Conservation (phyloP, 2,329 filamentous ascomycete species). For the Trichoderma koningiopsis region DNA sequence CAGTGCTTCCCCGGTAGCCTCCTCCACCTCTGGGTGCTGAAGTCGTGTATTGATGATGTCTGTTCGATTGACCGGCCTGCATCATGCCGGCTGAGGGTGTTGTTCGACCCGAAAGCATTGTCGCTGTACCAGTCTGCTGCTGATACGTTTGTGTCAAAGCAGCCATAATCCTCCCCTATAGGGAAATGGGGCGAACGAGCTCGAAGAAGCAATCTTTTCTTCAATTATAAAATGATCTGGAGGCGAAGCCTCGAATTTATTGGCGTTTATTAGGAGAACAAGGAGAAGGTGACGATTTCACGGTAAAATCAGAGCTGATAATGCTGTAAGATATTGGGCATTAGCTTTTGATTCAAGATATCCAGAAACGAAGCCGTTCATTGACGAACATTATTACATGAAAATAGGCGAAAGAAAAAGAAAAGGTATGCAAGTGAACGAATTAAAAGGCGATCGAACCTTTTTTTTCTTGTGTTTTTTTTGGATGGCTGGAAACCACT, state of each 20-base stretch:
- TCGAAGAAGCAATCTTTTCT: background rate
- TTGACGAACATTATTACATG: background rate
- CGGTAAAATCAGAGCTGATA: background rate
- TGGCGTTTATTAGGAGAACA: background rate
- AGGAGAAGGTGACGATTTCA: background rate
- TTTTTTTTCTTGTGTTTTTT: background rate
- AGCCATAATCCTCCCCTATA: conserved; percentile 64
- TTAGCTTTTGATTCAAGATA: conserved; percentile 1
- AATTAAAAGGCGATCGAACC: conserved; percentile 13
- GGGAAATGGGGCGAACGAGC: background rate
- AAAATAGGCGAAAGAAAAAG: background rate
- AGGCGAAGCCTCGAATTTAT: background rate
- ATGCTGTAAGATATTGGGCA: conserved; percentile 1
- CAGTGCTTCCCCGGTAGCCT: conserved; percentile 57
- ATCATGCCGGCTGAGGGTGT: conserved; percentile 56
- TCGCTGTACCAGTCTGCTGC: conserved; percentile 71
- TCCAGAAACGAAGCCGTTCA: background rate
- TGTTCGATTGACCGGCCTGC: conserved; percentile 52
- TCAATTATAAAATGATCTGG: background rate
- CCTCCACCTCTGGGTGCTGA: conserved; percentile 41
- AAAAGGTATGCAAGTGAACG: background rate
- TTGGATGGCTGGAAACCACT: background rate
- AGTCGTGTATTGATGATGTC: conserved; percentile 53
- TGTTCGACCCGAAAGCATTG: conserved; percentile 75
- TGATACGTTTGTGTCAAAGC: conserved; percentile 81